Evolutionary conservation across 1,139 yeast species (phyloP), one percentile per base, ranked within the genome.

Genomic region (Pneumocystis sp.): DNA sequence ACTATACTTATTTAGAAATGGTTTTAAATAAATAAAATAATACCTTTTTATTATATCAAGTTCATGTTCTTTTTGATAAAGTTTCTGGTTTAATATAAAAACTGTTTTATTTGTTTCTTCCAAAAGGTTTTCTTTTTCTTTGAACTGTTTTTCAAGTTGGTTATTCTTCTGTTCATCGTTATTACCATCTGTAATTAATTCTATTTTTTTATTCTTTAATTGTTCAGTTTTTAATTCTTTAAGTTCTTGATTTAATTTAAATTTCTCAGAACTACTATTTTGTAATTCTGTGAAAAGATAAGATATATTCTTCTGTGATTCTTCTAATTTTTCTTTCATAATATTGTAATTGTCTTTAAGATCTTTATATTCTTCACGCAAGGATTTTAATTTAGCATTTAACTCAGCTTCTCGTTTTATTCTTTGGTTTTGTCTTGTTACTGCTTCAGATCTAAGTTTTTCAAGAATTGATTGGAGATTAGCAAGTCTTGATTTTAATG

Each of bases 331-430:
- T 15, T 59, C 31, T 10, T 12, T 42, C 31, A 59, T 21, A 42
- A 39, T 42, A 25, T 39, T 25, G 31, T 67, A 64, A 39, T 65
- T 61, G 8, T 35, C 42, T 42, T 45, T 57, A 61, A 65, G 65
- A 19, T 37, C 35, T 4, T 37, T 64, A 29, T 64, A 59, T 42
- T 67, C 68, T 35, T 66, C 67, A 4, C 68, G 63, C n/a, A 67
- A 42, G 8, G 34, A 35, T 63, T 66, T 66, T 56, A 67, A 44
- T 29, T 67, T 65, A n/a, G 62, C 64, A 57, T 65, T 64, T 40
- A 67, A 61, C 19, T 65, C 66, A n/a, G 64, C 63, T 56, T 67
- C 68, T 39, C 65, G 65, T 12, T 63, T 35, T 7, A 62, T 44
- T 35, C 68, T 37, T 19, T 65, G 66, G 25, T 63, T 63, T 42